Conservation (phyloP, 78 protist species). For the Dictyostelium brefeldianum region DNA sequence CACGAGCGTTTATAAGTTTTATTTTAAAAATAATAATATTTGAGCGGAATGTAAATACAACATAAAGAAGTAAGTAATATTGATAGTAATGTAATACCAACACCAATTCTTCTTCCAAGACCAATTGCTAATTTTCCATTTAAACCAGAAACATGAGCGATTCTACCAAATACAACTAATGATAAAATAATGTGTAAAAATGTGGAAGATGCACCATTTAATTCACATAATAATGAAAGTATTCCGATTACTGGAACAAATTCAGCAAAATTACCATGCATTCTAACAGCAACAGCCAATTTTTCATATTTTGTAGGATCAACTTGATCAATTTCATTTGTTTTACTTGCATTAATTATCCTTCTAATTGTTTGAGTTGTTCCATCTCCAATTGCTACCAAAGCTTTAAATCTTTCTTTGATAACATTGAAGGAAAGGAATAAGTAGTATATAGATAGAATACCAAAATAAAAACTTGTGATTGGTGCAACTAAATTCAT, state of each 20-base stretch:
- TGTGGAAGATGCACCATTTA: slow-evolving; percentile 4
- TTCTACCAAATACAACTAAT: slow-evolving; percentile 3
- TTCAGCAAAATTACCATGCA: slow-evolving; percentile 64
- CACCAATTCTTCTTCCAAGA: slow-evolving; percentile 19
- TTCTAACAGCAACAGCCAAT: neutral
- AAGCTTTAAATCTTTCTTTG: neutral
- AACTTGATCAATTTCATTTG: neutral
- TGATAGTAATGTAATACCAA: neutral
- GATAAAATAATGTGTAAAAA: neutral
- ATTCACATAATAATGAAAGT: slow-evolving; percentile 15
- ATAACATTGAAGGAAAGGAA: neutral
- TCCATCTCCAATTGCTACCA: slow-evolving; percentile 30
- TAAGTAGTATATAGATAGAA: neutral
- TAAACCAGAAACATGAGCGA: slow-evolving; percentile 17
- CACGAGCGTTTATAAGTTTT: too few relatives aligned
- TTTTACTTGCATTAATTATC: neutral
- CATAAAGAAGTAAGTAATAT: neutral
- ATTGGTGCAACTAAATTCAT: slow-evolving; percentile 17
- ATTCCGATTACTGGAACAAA: slow-evolving; percentile 19
- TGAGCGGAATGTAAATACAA: neutral
- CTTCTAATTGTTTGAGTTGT: neutral
- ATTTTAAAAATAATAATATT: too few relatives aligned
- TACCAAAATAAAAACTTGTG: slow-evolving; percentile 19
- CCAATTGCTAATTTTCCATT: neutral
- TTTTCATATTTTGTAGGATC: neutral